Base-by-base conservation (phyloP, 169 alveolate species). In the Plasmodium knowlesi region DNA sequence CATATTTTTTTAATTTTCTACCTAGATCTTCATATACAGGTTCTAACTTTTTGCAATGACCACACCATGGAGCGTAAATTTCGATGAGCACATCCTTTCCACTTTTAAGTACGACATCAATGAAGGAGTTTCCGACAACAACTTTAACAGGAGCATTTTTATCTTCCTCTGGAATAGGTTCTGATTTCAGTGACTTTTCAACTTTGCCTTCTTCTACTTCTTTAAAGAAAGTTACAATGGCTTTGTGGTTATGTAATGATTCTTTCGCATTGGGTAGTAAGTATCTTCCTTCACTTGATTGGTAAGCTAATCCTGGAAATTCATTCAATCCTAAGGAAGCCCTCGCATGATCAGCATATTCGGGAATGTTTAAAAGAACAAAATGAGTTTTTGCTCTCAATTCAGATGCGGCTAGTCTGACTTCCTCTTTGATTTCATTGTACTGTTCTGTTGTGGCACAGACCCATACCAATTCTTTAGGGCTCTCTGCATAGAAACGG, bases 11-110 rank as follows among this genome's bases (percentile, higher is more conserved):
- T 89, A 93, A 85, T 78, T 84, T 74, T 76, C 93, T 95, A 50
- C 96, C 97, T 78, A 96, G 95, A 19, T 94, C 95, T 83, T 83
- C 93, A 88, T 85, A 96, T 12, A 94, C 93, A 0, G 97, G 97
- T 96, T 94, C 84, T 93, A 96, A 92, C 92, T 91, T 95, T 92
- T 96, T 96, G 94, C 97, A 96, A 90, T 96, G 97, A 67, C 95
- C 96, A 88, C 97, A 96, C 95, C 94, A 95, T 12, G 97, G 97
- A 2, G 97, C 96, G 92, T 96, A 95, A 5, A 96, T 94, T 95
- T 95, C 95, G 79, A 96, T 81, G 80, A 96, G 93, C 14, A 96
- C 96, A 71, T 95, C 95, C 81, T 92, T 92, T 19, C 94, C 92
- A 54, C 93, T 83, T 46, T 93, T 83, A n/a, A 93, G 61, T 14